phyloP scores from a whole-genome alignment of 805 yeast genomes.

The Yarrowia osloensis region DNA sequence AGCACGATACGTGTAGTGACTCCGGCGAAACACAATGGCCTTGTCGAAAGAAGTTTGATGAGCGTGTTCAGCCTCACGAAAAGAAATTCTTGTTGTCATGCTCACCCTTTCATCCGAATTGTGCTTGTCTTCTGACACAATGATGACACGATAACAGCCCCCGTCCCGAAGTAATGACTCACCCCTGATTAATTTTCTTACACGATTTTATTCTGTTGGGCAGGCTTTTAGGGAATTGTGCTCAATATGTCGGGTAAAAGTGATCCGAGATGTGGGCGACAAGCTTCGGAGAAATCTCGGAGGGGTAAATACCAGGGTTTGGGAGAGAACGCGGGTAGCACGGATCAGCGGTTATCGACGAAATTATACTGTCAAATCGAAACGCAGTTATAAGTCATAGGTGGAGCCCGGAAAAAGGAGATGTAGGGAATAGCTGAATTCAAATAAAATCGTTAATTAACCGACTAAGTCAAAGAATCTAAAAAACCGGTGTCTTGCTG shows the following conservation, averaged over 20 bases:
- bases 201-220: background rate
- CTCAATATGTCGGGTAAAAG: conserved; percentile 1
- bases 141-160: background rate
- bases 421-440: background rate
- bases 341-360: conserved; percentile 12
- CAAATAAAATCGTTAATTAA: background rate
- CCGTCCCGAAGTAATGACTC: background rate
- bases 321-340: background rate
- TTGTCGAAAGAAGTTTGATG: background rate
- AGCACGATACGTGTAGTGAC: no score
- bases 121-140: background rate
- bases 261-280: conserved; percentile 11
- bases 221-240: conserved; percentile 13
- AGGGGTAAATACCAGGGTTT: background rate
- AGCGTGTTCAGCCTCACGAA: background rate
- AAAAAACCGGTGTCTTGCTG: background rate
- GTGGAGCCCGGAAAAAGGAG: background rate
- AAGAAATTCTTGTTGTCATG: no score
- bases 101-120: background rate
- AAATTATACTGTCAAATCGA: background rate
- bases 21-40: background rate
- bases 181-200: background rate
- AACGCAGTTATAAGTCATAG: no score
- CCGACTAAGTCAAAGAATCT: background rate
- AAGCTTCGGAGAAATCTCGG: conserved; percentile 25